Percentiles rank a stretch among this genome's conserved stretches.
These are phyloP conservation scores for Trypanosoma cruzi DNA, from an alignment of 208 protist species.

Conservation along the genomic window DNA sequence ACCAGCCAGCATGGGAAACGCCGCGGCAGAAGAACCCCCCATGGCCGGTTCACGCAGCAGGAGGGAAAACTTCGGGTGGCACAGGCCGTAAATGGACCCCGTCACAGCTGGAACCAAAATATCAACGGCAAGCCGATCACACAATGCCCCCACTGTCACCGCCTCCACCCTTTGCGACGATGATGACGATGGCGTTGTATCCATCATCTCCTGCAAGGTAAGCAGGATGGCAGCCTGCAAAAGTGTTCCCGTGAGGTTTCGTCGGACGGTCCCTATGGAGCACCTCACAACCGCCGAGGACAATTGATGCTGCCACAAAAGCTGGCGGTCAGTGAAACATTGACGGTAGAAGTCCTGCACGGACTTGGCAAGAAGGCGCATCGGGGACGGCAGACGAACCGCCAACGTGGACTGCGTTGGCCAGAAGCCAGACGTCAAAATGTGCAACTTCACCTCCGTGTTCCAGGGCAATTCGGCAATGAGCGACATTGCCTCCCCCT, in stretches of 20 bases:
- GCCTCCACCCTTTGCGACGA: not conserved
- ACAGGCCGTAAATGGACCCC: slow-evolving; percentile 54
- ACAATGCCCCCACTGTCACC: slow-evolving; percentile 67
- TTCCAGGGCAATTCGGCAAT: not conserved
- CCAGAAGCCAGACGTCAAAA: slow-evolving; percentile 94
- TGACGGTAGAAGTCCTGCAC: slow-evolving; percentile 88
- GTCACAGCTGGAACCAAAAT: slow-evolving; percentile 48
- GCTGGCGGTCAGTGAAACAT: slow-evolving; percentile 68
- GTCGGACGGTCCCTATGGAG: slow-evolving; percentile 33
- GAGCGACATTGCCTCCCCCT: slow-evolving; percentile 9
- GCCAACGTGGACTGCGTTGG: slow-evolving; percentile 55
- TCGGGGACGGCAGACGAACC: slow-evolving; percentile 38
- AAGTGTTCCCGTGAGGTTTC: slow-evolving; percentile 89
- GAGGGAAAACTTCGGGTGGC: slow-evolving; percentile 46
- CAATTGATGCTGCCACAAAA: slow-evolving; percentile 92
- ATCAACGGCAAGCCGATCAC: slow-evolving; percentile 58
- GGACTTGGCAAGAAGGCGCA: slow-evolving; percentile 45
- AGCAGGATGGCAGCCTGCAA: slow-evolving; percentile 92
- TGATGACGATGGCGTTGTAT: not conserved
- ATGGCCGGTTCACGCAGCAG: slow-evolving; percentile 31
- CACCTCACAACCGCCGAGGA: slow-evolving; percentile 67
- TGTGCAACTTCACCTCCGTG: slow-evolving; percentile 76
- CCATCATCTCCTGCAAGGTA: slow-evolving; percentile 75
- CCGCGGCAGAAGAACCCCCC: not conserved
- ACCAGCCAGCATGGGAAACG: slow-evolving; percentile 6